Percentiles rank a stretch among this genome's conserved stretches.
Conservation (phyloP, 257 asterid species). For the Salvia hispanica region DNA sequence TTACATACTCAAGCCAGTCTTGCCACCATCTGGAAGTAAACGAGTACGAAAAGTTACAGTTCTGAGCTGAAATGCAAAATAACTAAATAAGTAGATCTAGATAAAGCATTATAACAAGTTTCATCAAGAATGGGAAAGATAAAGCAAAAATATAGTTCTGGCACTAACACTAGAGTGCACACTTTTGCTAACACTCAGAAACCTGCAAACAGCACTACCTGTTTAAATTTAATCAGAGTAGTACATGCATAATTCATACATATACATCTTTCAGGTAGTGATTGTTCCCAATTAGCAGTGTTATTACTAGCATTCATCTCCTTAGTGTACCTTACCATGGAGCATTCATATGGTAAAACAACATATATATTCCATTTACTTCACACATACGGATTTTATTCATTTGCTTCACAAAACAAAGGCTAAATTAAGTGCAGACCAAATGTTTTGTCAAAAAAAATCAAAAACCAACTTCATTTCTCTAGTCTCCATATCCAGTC, state of each 20-base stretch:
- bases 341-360: background rate
- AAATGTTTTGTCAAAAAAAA: constrained; percentile 2
- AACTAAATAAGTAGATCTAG: constrained; percentile 10
- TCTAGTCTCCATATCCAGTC: background rate
- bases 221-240: background rate
- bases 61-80: constrained; percentile 23
- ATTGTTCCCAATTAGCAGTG: constrained; percentile 2
- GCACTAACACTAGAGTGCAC: background rate
- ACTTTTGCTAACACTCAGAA: constrained; percentile 8
- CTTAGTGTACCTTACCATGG: background rate
- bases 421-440: background rate
- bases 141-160: background rate
- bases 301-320: background rate
- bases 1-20: constrained; percentile 93
- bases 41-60: constrained; percentile 14
- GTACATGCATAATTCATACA: background rate
- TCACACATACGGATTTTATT: background rate
- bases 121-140: background rate
- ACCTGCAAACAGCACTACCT: background rate
- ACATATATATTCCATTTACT: background rate
- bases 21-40: constrained; percentile 92
- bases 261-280: background rate
- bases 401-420: background rate
- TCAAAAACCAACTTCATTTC: constrained; percentile 11
- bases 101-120: background rate